A percentile compares a stretch with the other conserved stretches of the same genome.
These are phyloP conservation scores for Coemansia sp. DNA, from an alignment of 192 early-diverging fungal genomes.

Conservation along the genomic window DNA sequence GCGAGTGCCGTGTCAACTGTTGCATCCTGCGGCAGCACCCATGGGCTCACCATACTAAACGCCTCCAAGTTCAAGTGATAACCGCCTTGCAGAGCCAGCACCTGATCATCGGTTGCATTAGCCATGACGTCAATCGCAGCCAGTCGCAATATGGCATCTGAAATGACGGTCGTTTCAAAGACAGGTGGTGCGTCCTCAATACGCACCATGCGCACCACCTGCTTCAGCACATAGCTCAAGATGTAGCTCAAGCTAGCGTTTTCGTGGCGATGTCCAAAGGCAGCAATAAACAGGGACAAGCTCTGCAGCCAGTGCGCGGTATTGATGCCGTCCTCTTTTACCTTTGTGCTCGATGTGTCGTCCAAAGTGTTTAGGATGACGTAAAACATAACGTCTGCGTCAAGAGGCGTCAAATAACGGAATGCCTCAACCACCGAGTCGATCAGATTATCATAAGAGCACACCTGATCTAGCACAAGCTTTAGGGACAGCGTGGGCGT, in stretches of 20 bases:
- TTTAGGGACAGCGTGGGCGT: constrained; percentile 39
- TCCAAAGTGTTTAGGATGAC: constrained; percentile 30
- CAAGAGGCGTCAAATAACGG: constrained; percentile 44
- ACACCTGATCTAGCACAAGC: constrained; percentile 49
- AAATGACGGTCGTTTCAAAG: constrained; percentile 31
- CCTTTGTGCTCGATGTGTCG: constrained; percentile 15
- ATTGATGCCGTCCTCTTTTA: constrained; percentile 49
- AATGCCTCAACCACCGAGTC: constrained; percentile 49
- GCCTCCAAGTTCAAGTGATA: constrained; percentile 41
- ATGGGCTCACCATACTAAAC: constrained; percentile 44
- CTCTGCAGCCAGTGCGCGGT: constrained; percentile 50
- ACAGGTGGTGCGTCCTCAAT: constrained; percentile 27
- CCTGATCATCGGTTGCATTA: constrained; percentile 44
- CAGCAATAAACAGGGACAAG: constrained; percentile 40
- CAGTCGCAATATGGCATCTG: constrained; percentile 29
- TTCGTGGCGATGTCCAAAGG: constrained; percentile 43
- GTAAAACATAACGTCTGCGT: constrained; percentile 45
- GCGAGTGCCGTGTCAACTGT: constrained; percentile 24
- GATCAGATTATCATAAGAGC: constrained; percentile 50
- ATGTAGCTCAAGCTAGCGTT: constrained; percentile 26
- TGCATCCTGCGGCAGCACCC: constrained; percentile 31
- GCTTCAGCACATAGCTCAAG: constrained; percentile 41
- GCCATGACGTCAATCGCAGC: constrained; percentile 39
- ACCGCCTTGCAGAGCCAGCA: constrained; percentile 43
- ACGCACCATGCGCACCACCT: constrained; percentile 22